Evolutionary conservation across 2,329 filamentous ascomycete genomes (phyloP).

Genomic region (Hypoxylon sp.): DNA sequence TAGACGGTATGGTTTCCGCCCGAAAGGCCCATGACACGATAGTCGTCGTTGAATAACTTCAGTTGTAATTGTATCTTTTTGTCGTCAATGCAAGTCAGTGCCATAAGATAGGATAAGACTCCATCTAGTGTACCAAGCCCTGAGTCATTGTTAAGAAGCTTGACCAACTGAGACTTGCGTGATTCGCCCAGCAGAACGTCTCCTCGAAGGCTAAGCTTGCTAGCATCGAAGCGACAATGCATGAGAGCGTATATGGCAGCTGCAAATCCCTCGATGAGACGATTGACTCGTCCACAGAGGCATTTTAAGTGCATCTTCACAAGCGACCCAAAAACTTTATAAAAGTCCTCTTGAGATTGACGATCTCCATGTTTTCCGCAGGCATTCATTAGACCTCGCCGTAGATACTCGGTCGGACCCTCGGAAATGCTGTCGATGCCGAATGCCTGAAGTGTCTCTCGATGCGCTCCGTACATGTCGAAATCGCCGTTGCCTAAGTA

Average conservation of each 20-base stretch:
- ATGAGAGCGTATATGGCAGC: neutral
- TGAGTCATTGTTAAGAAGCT: too few species aligned
- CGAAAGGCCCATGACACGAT: neutral
- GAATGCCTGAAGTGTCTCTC: neutral
- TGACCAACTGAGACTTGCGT: too few species aligned
- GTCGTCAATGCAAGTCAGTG: neutral
- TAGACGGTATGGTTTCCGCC: neutral
- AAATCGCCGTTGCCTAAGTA: neutral
- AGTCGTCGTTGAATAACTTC: neutral
- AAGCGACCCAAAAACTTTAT: too few species aligned
- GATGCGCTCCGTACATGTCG: neutral
- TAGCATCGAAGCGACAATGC: neutral
- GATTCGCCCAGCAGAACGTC: neutral
- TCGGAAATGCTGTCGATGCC: neutral
- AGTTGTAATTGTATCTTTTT: neutral
- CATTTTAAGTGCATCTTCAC: too few species aligned
- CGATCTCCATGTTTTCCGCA: too few species aligned
- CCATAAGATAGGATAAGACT: neutral
- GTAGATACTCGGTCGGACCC: neutral
- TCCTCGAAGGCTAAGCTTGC: neutral
- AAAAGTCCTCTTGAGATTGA: too few species aligned
- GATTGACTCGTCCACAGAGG: neutral
- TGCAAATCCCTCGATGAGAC: neutral
- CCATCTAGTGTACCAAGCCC: too few species aligned
- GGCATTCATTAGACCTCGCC: too few species aligned